Base-by-base conservation (phyloP, 2,329 filamentous ascomycete genomes). In the Dendryphion nanum region DNA sequence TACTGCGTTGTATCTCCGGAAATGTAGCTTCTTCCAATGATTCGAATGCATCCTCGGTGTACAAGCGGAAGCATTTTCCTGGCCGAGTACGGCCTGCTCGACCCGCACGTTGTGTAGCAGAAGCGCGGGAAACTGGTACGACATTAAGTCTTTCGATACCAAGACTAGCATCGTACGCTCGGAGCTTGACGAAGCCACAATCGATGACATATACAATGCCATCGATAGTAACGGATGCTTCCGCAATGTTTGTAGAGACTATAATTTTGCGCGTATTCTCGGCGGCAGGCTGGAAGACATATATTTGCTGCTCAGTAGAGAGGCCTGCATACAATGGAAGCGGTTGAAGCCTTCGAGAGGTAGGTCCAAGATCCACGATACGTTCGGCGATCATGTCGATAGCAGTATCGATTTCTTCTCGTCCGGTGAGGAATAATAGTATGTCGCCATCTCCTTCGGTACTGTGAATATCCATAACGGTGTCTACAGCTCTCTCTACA, bases 11-110 rank as follows among this genome's bases (percentile, higher is more conserved):
- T 20, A 97, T 89, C 63, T 98, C 93, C 0, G 93, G 93, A 2
- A 88, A 73, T 7, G 87, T 95, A 18, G 82, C 76, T 42, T 86
- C 82, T 1, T 81, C 75, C 4, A 98, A 72, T 3, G 66, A 61
- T 23, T 78, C 70, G 59, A 82, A 94, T 2, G 77, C 74, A 15
- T 80, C 70, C 67, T 96, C 87, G 0, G 89, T 94, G 64, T 94
- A 98, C 0, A 98, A 75, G 10, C 91, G 81, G 59, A 90, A 97
- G 64, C 93, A 98, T 68, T 97, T 98, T 2, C 93, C 93, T 0
- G 91, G 81, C 50, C 80, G 86, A 1, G 89, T 95, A 42, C 93
- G 82, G 1, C 93, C 93, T 3, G 93, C 91, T 59, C 93, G 81
- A 7, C 93, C 93, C 1, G 90, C 86, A 42, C 93, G 80, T 65